phyloP scores from a whole-genome alignment of 192 early-diverging fungal species.

The Diversispora epigaea region DNA sequence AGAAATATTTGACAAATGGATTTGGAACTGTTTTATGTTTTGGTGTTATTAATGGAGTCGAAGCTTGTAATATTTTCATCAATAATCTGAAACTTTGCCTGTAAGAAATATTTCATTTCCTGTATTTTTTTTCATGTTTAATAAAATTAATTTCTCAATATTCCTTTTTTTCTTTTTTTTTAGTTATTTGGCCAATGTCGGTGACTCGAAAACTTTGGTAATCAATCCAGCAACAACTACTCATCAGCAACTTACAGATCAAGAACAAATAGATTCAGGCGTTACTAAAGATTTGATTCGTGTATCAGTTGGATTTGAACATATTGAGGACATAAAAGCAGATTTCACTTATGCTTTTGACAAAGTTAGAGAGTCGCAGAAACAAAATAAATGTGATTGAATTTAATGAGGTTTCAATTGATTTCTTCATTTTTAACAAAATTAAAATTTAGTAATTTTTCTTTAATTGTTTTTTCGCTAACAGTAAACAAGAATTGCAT shows the following conservation, averaged over 20 bases:
- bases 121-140: neutral
- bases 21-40: conserved; percentile 88
- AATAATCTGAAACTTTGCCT: conserved; percentile 75
- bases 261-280: conserved; percentile 76
- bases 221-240: conserved; percentile 85
- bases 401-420: no score
- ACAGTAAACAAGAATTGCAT: no score
- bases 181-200: conserved; percentile 88
- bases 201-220: conserved; percentile 86
- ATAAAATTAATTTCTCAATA: neutral
- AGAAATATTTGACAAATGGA: conserved; percentile 78
- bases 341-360: conserved; percentile 61
- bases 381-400: no score
- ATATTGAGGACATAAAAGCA: conserved; percentile 69
- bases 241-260: conserved; percentile 82
- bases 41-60: conserved; percentile 58
- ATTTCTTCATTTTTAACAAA: no score
- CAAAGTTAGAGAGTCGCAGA: neutral
- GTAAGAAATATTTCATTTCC: neutral
- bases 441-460: no score
- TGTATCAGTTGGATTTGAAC: conserved; percentile 83
- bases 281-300: conserved; percentile 80
- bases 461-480: no score
- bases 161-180: neutral
- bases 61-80: conserved; percentile 70